Evolutionary conservation across 148 eudicot genomes (phyloP).

Genomic region (Fagopyrum esculentum): DNA sequence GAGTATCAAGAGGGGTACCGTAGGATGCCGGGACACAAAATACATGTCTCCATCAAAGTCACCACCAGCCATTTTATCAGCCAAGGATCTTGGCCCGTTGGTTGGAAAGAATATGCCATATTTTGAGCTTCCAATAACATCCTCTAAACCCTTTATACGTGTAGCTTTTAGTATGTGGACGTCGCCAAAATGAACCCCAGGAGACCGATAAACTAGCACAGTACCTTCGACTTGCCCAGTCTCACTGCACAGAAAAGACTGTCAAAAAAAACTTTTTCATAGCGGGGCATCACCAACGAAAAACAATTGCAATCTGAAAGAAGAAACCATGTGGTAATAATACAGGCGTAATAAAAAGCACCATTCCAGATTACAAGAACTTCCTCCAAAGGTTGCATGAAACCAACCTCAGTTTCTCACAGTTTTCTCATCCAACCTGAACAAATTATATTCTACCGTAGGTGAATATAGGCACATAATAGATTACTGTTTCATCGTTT

Average conservation of each 20-base stretch:
- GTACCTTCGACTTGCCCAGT: constrained; percentile 10
- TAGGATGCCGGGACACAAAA: constrained; percentile 10
- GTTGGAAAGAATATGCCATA: constrained; percentile 14
- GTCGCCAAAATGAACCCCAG: constrained; percentile 13
- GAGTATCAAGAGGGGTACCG: constrained; percentile 1
- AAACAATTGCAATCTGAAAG: not conserved
- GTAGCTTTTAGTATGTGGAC: constrained; percentile 12
- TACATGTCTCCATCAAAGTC: constrained; percentile 12
- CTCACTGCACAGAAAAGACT: constrained; percentile 9
- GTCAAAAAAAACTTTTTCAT: not conserved
- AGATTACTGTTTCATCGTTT: no score
- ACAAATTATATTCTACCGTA: no score
- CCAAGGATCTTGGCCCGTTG: constrained; percentile 11
- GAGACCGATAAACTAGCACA: constrained; percentile 9
- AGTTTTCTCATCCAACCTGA: no score
- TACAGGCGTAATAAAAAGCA: not conserved
- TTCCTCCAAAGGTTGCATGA: no score
- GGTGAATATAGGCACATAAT: no score
- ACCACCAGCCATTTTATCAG: constrained; percentile 16
- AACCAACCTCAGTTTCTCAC: no score
- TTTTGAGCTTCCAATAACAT: constrained; percentile 13
- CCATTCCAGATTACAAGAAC: no score
- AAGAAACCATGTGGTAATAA: not conserved
- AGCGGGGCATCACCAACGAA: not conserved
- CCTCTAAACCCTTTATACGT: constrained; percentile 6